Evolutionary conservation across 1,139 yeast genomes (phyloP).

Genomic region (Wickerhamiella pararugosa): DNA sequence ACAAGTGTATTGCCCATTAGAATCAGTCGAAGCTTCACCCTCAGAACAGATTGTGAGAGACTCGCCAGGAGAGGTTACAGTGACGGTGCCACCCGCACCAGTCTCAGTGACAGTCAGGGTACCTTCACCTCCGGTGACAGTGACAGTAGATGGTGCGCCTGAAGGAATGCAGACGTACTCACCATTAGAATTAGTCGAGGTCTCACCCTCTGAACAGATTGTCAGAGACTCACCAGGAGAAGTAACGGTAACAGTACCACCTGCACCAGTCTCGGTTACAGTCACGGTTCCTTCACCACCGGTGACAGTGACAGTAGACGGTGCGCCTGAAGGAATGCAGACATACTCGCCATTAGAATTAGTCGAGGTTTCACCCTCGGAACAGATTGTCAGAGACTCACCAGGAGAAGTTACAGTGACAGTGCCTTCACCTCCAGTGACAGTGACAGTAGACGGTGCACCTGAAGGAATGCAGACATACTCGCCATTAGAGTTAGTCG

Average conservation of each 20-base stretch:
- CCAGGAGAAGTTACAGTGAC: slow-evolving; percentile 11
- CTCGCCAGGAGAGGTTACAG: slow-evolving; percentile 8
- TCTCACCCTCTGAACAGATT: slow-evolving; percentile 1
- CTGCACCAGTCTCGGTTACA: slow-evolving; percentile 9
- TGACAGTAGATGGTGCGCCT: slow-evolving; percentile 8
- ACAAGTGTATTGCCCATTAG: slow-evolving; percentile 1
- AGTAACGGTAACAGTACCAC: slow-evolving; percentile 6
- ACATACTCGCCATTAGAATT: not conserved
- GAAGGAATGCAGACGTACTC: slow-evolving; percentile 7
- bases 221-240: slow-evolving; percentile 6
- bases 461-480: slow-evolving; percentile 1
- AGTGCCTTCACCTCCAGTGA: slow-evolving; percentile 10
- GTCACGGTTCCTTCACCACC: slow-evolving; percentile 8
- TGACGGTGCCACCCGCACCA: slow-evolving; percentile 10
- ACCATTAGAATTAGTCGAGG: slow-evolving; percentile 10
- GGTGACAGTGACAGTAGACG: slow-evolving; percentile 6
- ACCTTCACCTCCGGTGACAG: slow-evolving; percentile 14
- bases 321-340: not conserved
- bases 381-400: slow-evolving; percentile 1
- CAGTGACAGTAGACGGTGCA: slow-evolving; percentile 11
- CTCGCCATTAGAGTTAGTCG: slow-evolving; percentile 6
- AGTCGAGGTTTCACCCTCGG: not conserved
- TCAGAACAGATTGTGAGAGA: slow-evolving; percentile 3
- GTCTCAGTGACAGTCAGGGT: slow-evolving; percentile 12
- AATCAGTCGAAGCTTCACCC: slow-evolving; percentile 1